These are phyloP conservation scores for Purshia tridentata DNA, from an alignment of 306 rosid genomes.

Conservation along the genomic window DNA sequence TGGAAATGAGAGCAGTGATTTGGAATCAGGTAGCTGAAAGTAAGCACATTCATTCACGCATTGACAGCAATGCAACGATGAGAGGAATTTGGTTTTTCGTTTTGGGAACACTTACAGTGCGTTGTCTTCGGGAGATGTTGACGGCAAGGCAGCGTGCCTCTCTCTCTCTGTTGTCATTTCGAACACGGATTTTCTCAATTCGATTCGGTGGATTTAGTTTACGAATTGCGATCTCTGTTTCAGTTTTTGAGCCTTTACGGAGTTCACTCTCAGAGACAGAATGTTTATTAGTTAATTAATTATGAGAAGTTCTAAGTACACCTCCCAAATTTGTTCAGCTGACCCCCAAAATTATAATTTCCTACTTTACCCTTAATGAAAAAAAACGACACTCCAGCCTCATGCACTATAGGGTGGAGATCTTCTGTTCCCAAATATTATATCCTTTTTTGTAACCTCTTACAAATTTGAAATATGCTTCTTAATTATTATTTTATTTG, in stretches of 20 bases:
- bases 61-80: neutral
- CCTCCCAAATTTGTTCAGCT: no score
- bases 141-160: slow-evolving; percentile 24
- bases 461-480: no score
- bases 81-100: no score
- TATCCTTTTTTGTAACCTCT: no score
- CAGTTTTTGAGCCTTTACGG: neutral
- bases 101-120: slow-evolving; percentile 26
- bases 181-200: neutral
- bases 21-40: neutral
- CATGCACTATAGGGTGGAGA: no score
- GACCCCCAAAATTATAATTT: no score
- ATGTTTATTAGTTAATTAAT: no score
- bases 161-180: slow-evolving; percentile 36
- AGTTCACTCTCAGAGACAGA: neutral
- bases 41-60: neutral
- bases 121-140: slow-evolving; percentile 35
- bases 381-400: no score
- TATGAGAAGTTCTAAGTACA: no score
- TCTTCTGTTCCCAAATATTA: no score
- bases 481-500: no score
- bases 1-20: neutral
- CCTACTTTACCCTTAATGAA: no score
- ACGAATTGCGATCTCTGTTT: neutral
- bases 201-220: neutral